phyloP scores from a whole-genome alignment of 495 filamentous ascomycete species.

The Entonaema liquescens region DNA sequence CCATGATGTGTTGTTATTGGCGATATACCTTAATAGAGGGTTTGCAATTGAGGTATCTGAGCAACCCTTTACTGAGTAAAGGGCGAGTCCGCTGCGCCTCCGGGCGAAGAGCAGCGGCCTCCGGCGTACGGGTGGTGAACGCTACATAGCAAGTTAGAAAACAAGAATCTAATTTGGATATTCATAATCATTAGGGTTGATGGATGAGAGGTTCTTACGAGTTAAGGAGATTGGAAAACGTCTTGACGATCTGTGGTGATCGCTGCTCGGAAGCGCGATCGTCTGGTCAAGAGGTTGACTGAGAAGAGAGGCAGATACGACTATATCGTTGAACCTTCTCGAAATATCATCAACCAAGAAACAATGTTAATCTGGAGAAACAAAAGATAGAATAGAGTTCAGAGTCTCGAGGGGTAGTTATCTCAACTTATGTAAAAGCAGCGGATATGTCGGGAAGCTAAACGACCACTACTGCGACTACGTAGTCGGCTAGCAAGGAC shows the following conservation, averaged over 20 bases:
- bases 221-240: constrained; percentile 91
- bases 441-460: constrained; percentile 31
- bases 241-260: constrained; percentile 72
- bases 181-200: neutral
- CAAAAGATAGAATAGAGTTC: neutral
- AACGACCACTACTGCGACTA: constrained; percentile 25
- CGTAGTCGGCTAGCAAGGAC: constrained; percentile 14
- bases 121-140: constrained; percentile 97
- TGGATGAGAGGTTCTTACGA: constrained; percentile 67
- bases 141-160: constrained; percentile 54
- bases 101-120: constrained; percentile 91
- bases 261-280: constrained; percentile 65
- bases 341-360: neutral
- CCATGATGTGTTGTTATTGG: constrained; percentile 67
- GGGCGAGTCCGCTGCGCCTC: constrained; percentile 83
- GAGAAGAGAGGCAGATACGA: constrained; percentile 4
- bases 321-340: constrained; percentile 5
- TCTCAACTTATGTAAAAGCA: constrained; percentile 23
- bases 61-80: constrained; percentile 65
- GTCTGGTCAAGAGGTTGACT: constrained; percentile 44
- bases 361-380: neutral
- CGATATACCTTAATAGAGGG: constrained; percentile 4
- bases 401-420: neutral
- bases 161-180: neutral
- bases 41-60: constrained; percentile 45